Conservation (phyloP, 1,284 basidiomycete species). For the Testicularia cyperi region DNA sequence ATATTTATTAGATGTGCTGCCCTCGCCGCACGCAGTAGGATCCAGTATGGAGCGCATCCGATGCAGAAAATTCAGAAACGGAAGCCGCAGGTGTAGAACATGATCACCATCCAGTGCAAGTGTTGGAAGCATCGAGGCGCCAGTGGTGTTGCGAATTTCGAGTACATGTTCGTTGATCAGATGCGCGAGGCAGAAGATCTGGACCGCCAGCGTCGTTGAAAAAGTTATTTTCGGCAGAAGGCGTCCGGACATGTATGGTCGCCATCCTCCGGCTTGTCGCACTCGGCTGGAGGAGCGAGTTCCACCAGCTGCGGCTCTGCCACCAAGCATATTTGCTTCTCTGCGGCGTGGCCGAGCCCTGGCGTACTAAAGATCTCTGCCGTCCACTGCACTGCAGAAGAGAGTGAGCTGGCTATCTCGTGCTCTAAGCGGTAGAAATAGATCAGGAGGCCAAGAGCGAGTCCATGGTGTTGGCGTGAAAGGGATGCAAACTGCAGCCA, state of each 20-base stretch:
- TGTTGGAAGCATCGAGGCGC: conserved; percentile 56
- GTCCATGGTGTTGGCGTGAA: too few species aligned
- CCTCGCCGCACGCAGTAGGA: background rate
- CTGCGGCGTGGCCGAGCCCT: too few species aligned
- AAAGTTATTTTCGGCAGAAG: conserved; percentile 10
- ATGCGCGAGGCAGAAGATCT: conserved; percentile 38
- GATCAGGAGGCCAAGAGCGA: too few species aligned
- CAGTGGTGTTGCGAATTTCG: conserved; percentile 44
- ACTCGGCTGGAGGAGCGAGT: conserved; percentile 1
- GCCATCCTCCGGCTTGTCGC: background rate
- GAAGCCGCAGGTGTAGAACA: conserved; percentile 42
- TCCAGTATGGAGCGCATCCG: background rate
- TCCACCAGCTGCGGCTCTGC: too few species aligned
- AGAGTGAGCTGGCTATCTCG: too few species aligned
- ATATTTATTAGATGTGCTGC: too few species aligned
- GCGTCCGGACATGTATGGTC: background rate
- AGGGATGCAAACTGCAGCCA: too few species aligned
- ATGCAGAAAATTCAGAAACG: conserved; percentile 13
- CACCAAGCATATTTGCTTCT: too few species aligned
- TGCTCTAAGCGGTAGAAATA: too few species aligned
- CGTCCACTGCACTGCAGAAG: too few species aligned
- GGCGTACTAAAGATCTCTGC: too few species aligned
- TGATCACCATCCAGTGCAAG: conserved; percentile 45
- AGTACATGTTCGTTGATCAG: conserved; percentile 44
- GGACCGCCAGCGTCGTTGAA: conserved; percentile 14